Evolutionary conservation across 2,329 filamentous ascomycete genomes (phyloP).

Genomic region (Fusarium mundagurra): DNA sequence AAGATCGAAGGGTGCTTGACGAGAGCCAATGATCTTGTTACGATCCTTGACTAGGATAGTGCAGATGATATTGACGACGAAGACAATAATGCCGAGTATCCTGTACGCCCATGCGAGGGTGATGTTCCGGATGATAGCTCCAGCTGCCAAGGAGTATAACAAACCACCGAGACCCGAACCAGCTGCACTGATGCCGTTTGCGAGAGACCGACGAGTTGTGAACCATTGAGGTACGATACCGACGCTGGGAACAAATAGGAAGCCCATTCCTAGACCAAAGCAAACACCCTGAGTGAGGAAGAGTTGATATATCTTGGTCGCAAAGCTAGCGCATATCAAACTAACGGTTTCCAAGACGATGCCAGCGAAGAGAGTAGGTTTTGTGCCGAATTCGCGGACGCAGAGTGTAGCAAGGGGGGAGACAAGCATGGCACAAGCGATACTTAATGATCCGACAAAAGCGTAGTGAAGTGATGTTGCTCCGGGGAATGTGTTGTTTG

Average conservation of each 20-base stretch:
- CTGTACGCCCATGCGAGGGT: conserved; percentile 74
- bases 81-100: conserved; percentile 70
- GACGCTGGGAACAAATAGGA: conserved; percentile 76
- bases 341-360: conserved; percentile 70
- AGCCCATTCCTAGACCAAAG: conserved; percentile 83
- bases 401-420: conserved; percentile 73
- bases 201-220: conserved; percentile 71
- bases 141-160: conserved; percentile 72
- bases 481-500: conserved; percentile 68
- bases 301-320: conserved; percentile 76
- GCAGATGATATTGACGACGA: conserved; percentile 71
- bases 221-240: conserved; percentile 81
- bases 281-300: conserved; percentile 78
- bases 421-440: conserved; percentile 65
- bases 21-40: conserved; percentile 75
- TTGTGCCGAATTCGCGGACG: conserved; percentile 71
- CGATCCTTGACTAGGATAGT: conserved; percentile 74
- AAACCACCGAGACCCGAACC: conserved; percentile 81
- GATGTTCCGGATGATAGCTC: conserved; percentile 73
- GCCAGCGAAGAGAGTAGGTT: conserved; percentile 70
- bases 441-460: conserved; percentile 69
- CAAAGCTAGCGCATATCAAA: conserved; percentile 77
- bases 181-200: conserved; percentile 74
- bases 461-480: conserved; percentile 75
- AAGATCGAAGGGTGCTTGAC: conserved; percentile 73